Percentiles rank a stretch among this genome's conserved stretches.
Conservation (phyloP, 805 yeast genomes). For the Wickerhamomyces canadensis region DNA sequence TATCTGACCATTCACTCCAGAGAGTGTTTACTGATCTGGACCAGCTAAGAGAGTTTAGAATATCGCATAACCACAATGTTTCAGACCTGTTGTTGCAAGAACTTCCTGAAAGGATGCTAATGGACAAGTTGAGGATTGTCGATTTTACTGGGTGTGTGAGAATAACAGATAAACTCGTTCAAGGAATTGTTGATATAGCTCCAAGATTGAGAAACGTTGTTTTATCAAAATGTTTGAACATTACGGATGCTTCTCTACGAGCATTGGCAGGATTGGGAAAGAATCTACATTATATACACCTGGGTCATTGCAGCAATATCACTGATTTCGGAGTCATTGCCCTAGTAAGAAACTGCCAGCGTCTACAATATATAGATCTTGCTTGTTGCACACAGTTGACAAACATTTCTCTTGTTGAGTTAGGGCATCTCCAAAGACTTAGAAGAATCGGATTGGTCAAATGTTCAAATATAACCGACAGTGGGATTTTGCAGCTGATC, state of each 20-base stretch:
- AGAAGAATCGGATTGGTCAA: constrained; percentile 92
- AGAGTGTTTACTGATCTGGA: constrained; percentile 53
- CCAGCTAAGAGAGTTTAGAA: constrained; percentile 79
- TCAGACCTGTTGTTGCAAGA: constrained; percentile 60
- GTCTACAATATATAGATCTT: constrained; percentile 87
- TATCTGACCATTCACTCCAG: constrained; percentile 59
- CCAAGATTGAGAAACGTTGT: constrained; percentile 86
- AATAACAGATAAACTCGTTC: constrained; percentile 75
- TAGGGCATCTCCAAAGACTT: constrained; percentile 71
- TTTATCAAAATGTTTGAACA: constrained; percentile 79
- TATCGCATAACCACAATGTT: constrained; percentile 65
- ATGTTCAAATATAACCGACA: constrained; percentile 82
- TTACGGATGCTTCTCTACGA: constrained; percentile 75
- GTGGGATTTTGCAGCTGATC: constrained; percentile 66
- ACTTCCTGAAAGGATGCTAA: constrained; percentile 40
- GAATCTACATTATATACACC: constrained; percentile 80
- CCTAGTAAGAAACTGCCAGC: constrained; percentile 69
- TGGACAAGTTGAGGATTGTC: constrained; percentile 70
- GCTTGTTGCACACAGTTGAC: constrained; percentile 93
- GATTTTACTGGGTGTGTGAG: constrained; percentile 82
- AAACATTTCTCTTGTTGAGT: constrained; percentile 70
- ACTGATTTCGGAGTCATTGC: constrained; percentile 83
- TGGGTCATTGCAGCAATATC: constrained; percentile 88
- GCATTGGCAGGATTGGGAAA: constrained; percentile 71
- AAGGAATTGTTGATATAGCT: constrained; percentile 64